Base-by-base conservation (phyloP, 108 stramenopile species). In the Cyclotella choctawhatcheeana region DNA sequence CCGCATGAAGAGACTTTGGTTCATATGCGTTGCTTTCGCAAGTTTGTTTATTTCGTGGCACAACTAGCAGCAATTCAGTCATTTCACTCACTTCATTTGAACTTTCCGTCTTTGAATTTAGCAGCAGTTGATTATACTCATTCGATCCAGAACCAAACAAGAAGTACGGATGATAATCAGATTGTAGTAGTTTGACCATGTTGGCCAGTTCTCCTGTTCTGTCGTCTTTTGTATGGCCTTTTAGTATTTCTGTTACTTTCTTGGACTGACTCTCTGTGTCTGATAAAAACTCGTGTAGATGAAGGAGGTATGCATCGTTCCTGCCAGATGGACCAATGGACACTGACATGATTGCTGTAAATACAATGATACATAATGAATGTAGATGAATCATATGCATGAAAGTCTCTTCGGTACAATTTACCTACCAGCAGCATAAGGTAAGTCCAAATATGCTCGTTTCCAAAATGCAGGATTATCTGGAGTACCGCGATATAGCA, bases 401-500 rank as follows among this genome's bases (percentile, higher is more conserved):
- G 30, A 17, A 10, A 30, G 37, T 7, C 0, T 37, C 22, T 20
- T 3, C 14, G 18, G 3, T 31, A 17, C 2, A 59, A 34, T 14
- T n/a, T 10, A 74, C 78, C 67, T 72, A 62, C 84, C 88, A 29
- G 93, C 91, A 22, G 91, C 88, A 29, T 83, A 74, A 8, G 87
- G 80, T 26, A 89, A 63, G 74, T 92, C 89, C 0, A 82, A 60
- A 43, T 86, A 55, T 1, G 64, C 85, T 18, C 88, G 72, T 22
- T 81, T 67, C 85, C 89, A 95, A 80, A 95, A 89, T 3, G 91
- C 91, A 10, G 94, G 94, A 84, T 89, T 92, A 24, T 91, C 89
- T 0, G 86, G 85, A 21, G 94, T 95, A 0, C 94, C 91, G 17
- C 94, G 82, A 67, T 95, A 92, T 58, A 92, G 64, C 62, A 95